phyloP scores from a whole-genome alignment of 495 filamentous ascomycete genomes.

The Penicillium crystallinum region DNA sequence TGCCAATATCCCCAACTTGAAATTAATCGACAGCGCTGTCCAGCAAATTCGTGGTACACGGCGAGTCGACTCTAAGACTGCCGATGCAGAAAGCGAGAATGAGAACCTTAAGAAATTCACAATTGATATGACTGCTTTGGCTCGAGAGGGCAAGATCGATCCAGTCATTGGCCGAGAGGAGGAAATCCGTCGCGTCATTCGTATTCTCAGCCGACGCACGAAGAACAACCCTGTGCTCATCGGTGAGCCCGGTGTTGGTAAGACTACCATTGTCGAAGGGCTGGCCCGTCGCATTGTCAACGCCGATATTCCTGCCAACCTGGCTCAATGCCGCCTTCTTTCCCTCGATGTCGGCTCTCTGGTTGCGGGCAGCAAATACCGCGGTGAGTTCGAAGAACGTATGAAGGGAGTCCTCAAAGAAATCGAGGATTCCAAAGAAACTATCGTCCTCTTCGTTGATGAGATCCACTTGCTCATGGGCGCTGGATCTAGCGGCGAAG shows the following conservation, averaged over 20 bases:
- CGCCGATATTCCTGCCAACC: conserved; percentile 87
- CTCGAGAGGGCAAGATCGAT: conserved; percentile 94
- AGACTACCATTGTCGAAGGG: conserved; percentile 96
- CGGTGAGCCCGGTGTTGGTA: conserved; percentile 96
- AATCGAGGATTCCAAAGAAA: conserved; percentile 92
- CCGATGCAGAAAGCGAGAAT: conserved; percentile 82
- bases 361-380: conserved; percentile 95
- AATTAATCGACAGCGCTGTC: conserved; percentile 81
- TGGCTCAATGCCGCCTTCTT: conserved; percentile 89
- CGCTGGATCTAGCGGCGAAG: conserved; percentile 86
- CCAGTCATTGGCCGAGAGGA: conserved; percentile 97
- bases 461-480: conserved; percentile 99
- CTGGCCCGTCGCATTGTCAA: conserved; percentile 95
- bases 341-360: conserved; percentile 92
- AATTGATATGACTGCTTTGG: conserved; percentile 92
- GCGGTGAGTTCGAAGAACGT: conserved; percentile 96
- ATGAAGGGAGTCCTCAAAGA: conserved; percentile 99
- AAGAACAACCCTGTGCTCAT: conserved; percentile 98
- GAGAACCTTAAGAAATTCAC: conserved; percentile 97
- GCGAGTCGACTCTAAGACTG: conserved; percentile 90
- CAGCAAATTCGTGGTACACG: conserved; percentile 85
- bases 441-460: conserved; percentile 95
- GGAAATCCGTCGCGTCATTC: conserved; percentile 89
- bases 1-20: conserved; percentile 84
- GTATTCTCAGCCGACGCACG: conserved; percentile 87